These are phyloP conservation scores for Dioszegia aurantiaca DNA, from an alignment of 768 basidiomycete species.

Conservation along the genomic window DNA sequence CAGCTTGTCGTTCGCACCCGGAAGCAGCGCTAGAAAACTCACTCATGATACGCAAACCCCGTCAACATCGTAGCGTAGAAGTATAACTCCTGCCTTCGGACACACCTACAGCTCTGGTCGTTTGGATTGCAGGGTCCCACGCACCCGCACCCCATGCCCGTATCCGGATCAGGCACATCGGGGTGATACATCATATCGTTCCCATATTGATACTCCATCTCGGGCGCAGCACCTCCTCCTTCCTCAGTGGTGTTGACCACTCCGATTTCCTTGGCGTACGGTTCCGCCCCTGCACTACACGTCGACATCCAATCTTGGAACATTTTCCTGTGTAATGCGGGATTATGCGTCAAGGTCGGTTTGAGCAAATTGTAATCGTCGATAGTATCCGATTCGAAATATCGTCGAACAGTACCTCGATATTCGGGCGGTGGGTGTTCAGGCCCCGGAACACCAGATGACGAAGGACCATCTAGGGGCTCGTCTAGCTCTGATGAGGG, in stretches of 20 bases:
- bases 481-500: background rate
- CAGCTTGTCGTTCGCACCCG: background rate
- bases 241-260: constrained; percentile 68
- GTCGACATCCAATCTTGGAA: constrained; percentile 66
- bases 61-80: constrained; percentile 48
- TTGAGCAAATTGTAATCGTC: constrained; percentile 25
- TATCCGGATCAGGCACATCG: constrained; percentile 66
- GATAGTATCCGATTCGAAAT: constrained; percentile 19
- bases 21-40: constrained; percentile 5
- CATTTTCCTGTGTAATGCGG: constrained; percentile 54
- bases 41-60: constrained; percentile 68
- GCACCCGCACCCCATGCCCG: constrained; percentile 70
- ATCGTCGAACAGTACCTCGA: constrained; percentile 11
- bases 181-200: constrained; percentile 74
- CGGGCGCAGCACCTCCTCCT: constrained; percentile 65
- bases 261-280: constrained; percentile 64
- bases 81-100: constrained; percentile 59
- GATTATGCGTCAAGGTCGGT: constrained; percentile 23
- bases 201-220: constrained; percentile 83
- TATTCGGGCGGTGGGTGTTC: constrained; percentile 21
- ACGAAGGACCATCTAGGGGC: background rate
- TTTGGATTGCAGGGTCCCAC: constrained; percentile 71
- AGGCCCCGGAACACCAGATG: background rate
- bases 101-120: constrained; percentile 69
- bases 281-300: constrained; percentile 67